Evolutionary conservation across 31 red algal genomes (phyloP).

Genomic region (Endocladia muricata): DNA sequence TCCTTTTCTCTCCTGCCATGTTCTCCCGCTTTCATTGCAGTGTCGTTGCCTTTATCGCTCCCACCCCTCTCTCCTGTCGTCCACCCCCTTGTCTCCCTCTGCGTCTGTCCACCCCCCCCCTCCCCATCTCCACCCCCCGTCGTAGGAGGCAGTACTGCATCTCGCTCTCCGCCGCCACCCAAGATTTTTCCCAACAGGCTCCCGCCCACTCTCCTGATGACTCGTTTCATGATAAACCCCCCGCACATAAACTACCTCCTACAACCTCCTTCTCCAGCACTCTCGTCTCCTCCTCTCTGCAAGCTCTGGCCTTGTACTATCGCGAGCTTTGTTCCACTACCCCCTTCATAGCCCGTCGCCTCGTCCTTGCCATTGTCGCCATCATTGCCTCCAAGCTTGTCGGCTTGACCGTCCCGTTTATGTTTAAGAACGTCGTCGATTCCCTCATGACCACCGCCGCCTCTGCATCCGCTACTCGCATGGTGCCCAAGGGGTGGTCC

Average conservation of each 20-base stretch:
- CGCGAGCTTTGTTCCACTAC: conserved; percentile 22
- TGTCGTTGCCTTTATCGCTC: no score
- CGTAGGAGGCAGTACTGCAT: no score
- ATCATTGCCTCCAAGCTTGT: conserved; percentile 80
- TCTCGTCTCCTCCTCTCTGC: conserved; percentile 39
- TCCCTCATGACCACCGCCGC: conserved; percentile 25
- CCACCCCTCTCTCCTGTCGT: no score
- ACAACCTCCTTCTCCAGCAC: conserved; percentile 17
- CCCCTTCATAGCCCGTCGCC: conserved; percentile 61
- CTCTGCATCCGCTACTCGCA: background rate
- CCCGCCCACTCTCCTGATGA: background rate
- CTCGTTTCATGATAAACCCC: background rate
- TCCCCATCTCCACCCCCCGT: no score
- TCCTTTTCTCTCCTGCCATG: no score
- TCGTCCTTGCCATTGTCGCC: conserved; percentile 56
- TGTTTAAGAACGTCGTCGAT: conserved; percentile 71
- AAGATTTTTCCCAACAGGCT: background rate
- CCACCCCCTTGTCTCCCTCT: no score
- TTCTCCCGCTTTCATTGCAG: no score
- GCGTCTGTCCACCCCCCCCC: no score
- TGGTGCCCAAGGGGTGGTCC: background rate
- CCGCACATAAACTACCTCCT: background rate
- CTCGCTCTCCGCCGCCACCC: no score
- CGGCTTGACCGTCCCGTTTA: conserved; percentile 59
- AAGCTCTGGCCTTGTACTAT: conserved; percentile 43